phyloP scores from a whole-genome alignment of 371 early-diverging fungal genomes.

The Smittium culicis region DNA sequence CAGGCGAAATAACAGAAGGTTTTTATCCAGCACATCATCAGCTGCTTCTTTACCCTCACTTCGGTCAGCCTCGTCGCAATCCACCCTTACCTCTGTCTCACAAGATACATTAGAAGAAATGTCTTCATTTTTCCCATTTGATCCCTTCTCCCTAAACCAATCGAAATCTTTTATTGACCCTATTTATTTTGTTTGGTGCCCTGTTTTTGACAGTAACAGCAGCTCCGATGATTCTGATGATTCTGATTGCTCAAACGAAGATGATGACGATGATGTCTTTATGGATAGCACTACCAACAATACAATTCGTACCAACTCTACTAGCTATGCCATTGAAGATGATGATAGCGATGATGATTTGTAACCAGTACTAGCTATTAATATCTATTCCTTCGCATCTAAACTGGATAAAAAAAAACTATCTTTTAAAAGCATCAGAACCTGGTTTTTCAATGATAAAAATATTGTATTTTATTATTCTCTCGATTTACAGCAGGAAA shows the following conservation, averaged over 20 bases:
- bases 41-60: background rate
- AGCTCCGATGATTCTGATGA: constrained; percentile 18
- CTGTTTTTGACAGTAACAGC: constrained; percentile 26
- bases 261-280: constrained; percentile 35
- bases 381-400: too few species aligned
- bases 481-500: too few species aligned
- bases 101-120: constrained; percentile 35
- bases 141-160: constrained; percentile 66
- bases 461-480: too few species aligned
- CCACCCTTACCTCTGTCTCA: constrained; percentile 16
- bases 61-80: background rate
- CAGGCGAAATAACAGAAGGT: constrained; percentile 24
- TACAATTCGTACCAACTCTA: too few species aligned
- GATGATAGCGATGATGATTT: too few species aligned
- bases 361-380: too few species aligned
- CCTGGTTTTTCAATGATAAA: too few species aligned
- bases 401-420: too few species aligned
- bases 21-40: background rate
- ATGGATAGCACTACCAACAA: constrained; percentile 11
- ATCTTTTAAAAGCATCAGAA: too few species aligned
- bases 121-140: constrained; percentile 88
- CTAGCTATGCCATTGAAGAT: too few species aligned
- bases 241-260: constrained; percentile 32
- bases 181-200: constrained; percentile 53
- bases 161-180: constrained; percentile 42